These are phyloP conservation scores for Grosmannia penicillata DNA, from an alignment of 2,329 filamentous ascomycete species.

Conservation along the genomic window DNA sequence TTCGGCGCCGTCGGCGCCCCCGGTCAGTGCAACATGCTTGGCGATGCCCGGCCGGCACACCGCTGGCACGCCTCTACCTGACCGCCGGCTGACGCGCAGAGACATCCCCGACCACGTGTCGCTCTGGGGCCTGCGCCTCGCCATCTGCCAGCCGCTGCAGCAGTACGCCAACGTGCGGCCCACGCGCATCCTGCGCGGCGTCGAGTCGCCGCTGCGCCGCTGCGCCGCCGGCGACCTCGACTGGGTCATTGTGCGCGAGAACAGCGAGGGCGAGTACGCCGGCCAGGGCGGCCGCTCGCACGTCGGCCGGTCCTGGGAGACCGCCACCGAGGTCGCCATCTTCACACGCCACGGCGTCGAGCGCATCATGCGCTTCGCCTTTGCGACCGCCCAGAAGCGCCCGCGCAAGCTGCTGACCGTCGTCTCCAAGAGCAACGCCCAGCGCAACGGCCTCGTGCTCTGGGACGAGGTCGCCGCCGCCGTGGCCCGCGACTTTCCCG, in stretches of 20 bases:
- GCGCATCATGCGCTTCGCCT: conserved; percentile 47
- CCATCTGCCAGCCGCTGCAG: conserved; percentile 48
- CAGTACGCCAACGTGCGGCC: conserved; percentile 54
- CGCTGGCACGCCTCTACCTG: conserved; percentile 8
- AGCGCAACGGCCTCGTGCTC: conserved; percentile 52
- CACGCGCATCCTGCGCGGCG: conserved; percentile 42
- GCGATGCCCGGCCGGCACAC: too few relatives aligned
- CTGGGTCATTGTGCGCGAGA: conserved; percentile 53
- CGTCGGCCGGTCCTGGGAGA: conserved; percentile 38
- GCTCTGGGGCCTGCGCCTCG: conserved; percentile 48
- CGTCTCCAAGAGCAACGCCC: conserved; percentile 52
- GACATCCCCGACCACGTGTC: conserved; percentile 53
- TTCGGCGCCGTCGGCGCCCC: conserved; percentile 18
- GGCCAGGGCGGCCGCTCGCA: conserved; percentile 48
- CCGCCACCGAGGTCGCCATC: conserved; percentile 46
- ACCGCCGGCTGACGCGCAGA: too few relatives aligned
- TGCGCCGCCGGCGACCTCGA: conserved; percentile 37
- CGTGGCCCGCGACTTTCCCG: conserved; percentile 42
- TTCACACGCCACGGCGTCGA: conserved; percentile 47
- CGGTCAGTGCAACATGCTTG: too few relatives aligned
- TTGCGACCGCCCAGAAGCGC: conserved; percentile 36
- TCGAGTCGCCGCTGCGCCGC: conserved; percentile 36
- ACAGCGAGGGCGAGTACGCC: conserved; percentile 50
- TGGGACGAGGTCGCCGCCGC: conserved; percentile 47
- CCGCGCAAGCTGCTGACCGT: conserved; percentile 44